A percentile compares a stretch with the other conserved stretches of the same genome.
These are phyloP conservation scores for Fragaria nilgerrensis DNA, from an alignment of 306 rosid genomes.

Conservation along the genomic window DNA sequence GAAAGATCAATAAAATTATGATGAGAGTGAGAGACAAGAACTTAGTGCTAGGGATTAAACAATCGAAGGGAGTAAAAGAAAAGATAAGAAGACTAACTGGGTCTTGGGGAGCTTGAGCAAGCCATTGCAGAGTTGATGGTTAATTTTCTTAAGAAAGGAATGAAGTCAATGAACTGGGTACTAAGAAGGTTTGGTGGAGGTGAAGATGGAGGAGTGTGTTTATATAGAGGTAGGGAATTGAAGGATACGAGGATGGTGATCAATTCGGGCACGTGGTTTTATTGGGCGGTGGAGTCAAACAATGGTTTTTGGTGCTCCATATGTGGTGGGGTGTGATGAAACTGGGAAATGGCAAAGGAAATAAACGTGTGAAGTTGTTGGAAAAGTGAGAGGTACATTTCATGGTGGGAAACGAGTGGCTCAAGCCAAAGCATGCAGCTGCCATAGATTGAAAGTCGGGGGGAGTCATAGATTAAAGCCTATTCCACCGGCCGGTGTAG, in stretches of 20 bases:
- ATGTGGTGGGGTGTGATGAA: neutral
- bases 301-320: neutral
- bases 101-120: slow-evolving; percentile 18
- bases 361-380: neutral
- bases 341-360: neutral
- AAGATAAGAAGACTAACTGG: slow-evolving; percentile 2
- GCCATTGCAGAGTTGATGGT: neutral
- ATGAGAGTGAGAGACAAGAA: neutral
- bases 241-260: neutral
- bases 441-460: neutral
- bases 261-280: neutral
- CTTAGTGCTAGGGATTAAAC: neutral
- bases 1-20: neutral
- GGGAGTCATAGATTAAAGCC: neutral
- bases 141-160: neutral
- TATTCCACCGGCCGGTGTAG: neutral
- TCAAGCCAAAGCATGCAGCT: neutral
- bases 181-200: neutral
- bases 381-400: neutral
- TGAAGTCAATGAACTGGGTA: neutral
- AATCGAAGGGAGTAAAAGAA: too few relatives aligned
- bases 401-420: neutral
- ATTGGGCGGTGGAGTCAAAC: neutral
- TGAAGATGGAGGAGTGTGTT: neutral
- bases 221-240: neutral